Evolutionary conservation across 345 rosid species (phyloP).

Genomic region (Balakata baccata): DNA sequence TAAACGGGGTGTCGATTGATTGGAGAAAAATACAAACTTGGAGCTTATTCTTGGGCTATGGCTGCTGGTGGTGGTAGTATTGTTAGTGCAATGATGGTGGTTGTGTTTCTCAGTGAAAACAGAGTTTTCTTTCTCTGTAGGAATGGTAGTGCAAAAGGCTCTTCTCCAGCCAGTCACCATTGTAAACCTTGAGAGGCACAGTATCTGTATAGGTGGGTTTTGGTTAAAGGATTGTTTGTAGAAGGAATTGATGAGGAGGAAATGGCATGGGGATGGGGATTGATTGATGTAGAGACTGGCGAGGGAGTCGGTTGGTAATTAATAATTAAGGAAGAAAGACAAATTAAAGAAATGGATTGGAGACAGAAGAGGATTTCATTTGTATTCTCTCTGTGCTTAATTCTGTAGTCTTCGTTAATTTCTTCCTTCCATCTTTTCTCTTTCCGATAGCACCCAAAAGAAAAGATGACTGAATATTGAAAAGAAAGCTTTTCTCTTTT

Average conservation of each 20-base stretch:
- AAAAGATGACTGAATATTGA: constrained; percentile 19
- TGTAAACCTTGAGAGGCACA: neutral
- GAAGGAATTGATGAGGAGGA: constrained; percentile 3
- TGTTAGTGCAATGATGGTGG: constrained; percentile 2
- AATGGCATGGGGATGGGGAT: constrained; percentile 9
- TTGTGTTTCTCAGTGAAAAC: constrained; percentile 27
- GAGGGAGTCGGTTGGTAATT: no score
- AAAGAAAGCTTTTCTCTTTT: constrained; percentile 19
- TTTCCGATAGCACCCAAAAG: constrained; percentile 15
- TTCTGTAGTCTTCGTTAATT: no score
- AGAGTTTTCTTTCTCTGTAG: constrained; percentile 44
- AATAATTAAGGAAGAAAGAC: neutral
- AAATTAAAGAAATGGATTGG: neutral
- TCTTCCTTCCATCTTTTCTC: neutral
- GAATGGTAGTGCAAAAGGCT: constrained; percentile 73
- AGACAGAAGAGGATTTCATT: neutral
- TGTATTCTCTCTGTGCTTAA: neutral
- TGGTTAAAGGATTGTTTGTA: neutral
- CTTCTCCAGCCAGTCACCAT: constrained; percentile 84
- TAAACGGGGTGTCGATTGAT: constrained; percentile 73
- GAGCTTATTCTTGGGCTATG: constrained; percentile 50
- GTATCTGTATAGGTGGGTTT: neutral
- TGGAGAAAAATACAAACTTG: constrained; percentile 70
- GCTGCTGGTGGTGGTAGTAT: constrained; percentile 13
- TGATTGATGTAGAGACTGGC: neutral